Conservation (phyloP, 768 basidiomycete genomes). For the Multifurca ochricompacta region DNA sequence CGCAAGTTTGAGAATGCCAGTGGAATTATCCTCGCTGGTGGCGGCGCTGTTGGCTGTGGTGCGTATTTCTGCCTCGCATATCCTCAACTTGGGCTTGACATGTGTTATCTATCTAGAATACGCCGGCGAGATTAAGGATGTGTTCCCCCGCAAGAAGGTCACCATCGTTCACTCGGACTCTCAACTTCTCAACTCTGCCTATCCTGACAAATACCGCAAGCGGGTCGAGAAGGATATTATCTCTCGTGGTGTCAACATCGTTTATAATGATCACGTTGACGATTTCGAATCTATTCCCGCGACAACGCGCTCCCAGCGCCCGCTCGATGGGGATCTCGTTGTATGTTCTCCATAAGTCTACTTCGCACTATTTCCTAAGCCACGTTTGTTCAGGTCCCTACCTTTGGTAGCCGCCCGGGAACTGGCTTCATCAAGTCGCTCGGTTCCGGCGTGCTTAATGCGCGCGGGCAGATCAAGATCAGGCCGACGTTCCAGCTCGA, state of each 20-base stretch:
- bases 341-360: conserved; percentile 32
- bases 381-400: conserved; percentile 23
- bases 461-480: conserved; percentile 41
- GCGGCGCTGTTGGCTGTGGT: conserved; percentile 39
- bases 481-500: conserved; percentile 49
- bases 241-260: conserved; percentile 40
- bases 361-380: neutral
- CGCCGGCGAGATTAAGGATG: conserved; percentile 39
- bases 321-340: conserved; percentile 48
- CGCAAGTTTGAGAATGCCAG: conserved; percentile 26
- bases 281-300: conserved; percentile 31
- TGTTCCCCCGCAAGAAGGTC: conserved; percentile 40
- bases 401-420: conserved; percentile 36
- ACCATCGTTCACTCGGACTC: conserved; percentile 53
- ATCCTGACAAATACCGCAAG: conserved; percentile 47
- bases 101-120: conserved; percentile 28
- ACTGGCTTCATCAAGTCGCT: conserved; percentile 48
- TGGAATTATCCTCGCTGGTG: conserved; percentile 31
- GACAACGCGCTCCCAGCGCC: conserved; percentile 44
- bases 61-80: conserved; percentile 4
- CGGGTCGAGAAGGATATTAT: conserved; percentile 36
- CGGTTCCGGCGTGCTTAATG: conserved; percentile 29
- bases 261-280: conserved; percentile 45
- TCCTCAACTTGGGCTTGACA: neutral
- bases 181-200: conserved; percentile 48